phyloP scores from a whole-genome alignment of 805 yeast genomes.

The Grigorovia yakushimaensis region DNA sequence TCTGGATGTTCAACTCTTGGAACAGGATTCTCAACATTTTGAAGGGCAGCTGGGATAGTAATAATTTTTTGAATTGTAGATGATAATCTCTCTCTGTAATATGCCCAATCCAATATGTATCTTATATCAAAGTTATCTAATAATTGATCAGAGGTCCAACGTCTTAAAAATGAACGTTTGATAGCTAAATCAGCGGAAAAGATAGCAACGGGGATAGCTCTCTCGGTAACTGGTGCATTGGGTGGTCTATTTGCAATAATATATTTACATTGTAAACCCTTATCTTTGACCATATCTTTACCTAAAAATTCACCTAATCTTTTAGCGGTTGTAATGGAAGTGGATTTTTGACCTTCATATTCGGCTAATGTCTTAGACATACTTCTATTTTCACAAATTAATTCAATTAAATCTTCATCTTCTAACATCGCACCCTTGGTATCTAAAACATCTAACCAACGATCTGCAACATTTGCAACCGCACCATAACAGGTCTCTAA shows the following conservation, averaged over 20 bases:
- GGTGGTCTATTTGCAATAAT: constrained; percentile 77
- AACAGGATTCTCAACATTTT: constrained; percentile 80
- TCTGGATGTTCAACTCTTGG: constrained; percentile 91
- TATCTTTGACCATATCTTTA: constrained; percentile 91
- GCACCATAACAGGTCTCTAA: constrained; percentile 75
- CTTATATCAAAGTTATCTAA: constrained; percentile 80
- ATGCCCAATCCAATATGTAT: constrained; percentile 84
- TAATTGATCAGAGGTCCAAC: constrained; percentile 78
- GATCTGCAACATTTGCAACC: constrained; percentile 86
- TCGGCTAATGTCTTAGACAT: constrained; percentile 90
- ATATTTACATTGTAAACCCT: constrained; percentile 91
- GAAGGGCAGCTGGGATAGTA: constrained; percentile 95
- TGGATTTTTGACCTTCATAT: constrained; percentile 83
- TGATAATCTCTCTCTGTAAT: constrained; percentile 81
- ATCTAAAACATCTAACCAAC: constrained; percentile 92
- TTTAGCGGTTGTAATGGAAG: constrained; percentile 91
- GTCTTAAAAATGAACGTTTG: constrained; percentile 63
- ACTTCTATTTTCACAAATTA: constrained; percentile 91
- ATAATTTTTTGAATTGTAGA: constrained; percentile 91
- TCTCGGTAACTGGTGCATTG: constrained; percentile 85
- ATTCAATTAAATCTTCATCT: constrained; percentile 86
- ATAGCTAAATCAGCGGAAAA: constrained; percentile 72
- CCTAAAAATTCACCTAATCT: constrained; percentile 93
- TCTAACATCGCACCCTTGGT: constrained; percentile 79
- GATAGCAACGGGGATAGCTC: constrained; percentile 94